Percentiles rank a stretch among this genome's conserved stretches.
Conservation (phyloP, 257 asterid genomes). For the Capsicum pubescens region DNA sequence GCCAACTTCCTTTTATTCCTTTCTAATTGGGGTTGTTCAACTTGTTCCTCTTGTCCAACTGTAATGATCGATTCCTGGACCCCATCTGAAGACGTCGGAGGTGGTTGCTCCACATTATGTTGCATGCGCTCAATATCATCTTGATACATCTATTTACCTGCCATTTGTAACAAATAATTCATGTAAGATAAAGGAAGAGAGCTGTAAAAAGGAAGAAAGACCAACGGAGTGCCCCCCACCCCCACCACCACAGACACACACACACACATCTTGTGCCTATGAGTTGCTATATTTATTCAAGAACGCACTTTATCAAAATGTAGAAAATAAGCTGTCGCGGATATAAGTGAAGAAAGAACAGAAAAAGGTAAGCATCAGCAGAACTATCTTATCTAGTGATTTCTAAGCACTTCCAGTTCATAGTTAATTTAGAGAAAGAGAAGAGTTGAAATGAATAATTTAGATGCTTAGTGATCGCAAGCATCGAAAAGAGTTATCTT, state of each 20-base stretch:
- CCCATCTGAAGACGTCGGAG: background rate
- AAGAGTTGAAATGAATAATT: background rate
- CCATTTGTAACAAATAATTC: background rate
- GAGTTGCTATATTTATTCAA: background rate
- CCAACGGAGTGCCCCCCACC: too few species aligned
- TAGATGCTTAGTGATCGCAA: background rate
- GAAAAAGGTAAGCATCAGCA: background rate
- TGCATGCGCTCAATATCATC: background rate
- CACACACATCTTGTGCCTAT: background rate
- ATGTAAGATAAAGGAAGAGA: background rate
- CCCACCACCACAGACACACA: too few species aligned
- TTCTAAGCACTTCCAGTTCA: background rate
- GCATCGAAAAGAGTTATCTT: background rate
- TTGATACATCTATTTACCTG: slow-evolving; percentile 26
- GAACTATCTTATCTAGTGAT: background rate
- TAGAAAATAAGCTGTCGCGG: background rate
- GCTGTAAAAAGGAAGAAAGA: background rate
- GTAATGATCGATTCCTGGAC: background rate
- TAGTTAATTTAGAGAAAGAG: background rate
- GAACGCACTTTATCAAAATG: background rate
- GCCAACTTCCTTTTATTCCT: slow-evolving; percentile 16
- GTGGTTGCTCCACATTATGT: slow-evolving; percentile 21
- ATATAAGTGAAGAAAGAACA: background rate
- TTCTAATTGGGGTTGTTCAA: slow-evolving; percentile 12
- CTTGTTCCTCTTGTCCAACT: slow-evolving; percentile 20